These are phyloP conservation scores for Bathelium albidoporum DNA, from an alignment of 495 filamentous ascomycete genomes.

Conservation along the genomic window DNA sequence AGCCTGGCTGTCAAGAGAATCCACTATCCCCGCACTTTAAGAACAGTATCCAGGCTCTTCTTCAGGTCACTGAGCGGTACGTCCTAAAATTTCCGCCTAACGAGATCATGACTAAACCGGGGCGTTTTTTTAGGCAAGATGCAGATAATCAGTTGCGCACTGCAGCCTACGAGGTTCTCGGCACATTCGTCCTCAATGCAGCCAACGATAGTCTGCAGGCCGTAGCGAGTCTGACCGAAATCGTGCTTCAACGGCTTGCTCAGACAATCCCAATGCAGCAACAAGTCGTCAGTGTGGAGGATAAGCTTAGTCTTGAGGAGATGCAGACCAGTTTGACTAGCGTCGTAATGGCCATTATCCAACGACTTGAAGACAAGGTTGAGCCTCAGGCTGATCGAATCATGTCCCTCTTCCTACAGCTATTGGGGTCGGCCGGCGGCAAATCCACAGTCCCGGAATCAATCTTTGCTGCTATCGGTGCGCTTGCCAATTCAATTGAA, in stretches of 20 bases:
- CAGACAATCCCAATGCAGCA: slow-evolving; percentile 82
- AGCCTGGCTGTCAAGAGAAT: slow-evolving; percentile 65
- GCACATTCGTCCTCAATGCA: slow-evolving; percentile 80
- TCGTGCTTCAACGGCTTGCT: slow-evolving; percentile 80
- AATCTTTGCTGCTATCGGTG: slow-evolving; percentile 80
- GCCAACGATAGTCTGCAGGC: slow-evolving; percentile 74
- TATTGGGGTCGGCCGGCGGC: slow-evolving; percentile 62
- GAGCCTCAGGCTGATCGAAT: slow-evolving; percentile 83
- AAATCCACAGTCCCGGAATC: slow-evolving; percentile 94
- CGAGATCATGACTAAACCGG: not conserved
- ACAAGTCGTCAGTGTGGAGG: slow-evolving; percentile 93
- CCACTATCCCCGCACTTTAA: slow-evolving; percentile 86
- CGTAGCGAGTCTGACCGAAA: slow-evolving; percentile 69
- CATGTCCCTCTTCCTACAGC: slow-evolving; percentile 76
- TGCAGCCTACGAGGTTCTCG: slow-evolving; percentile 95
- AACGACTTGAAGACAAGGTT: slow-evolving; percentile 85
- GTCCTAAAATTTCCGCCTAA: slow-evolving; percentile 1
- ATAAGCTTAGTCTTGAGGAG: slow-evolving; percentile 86
- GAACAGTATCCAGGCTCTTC: slow-evolving; percentile 73
- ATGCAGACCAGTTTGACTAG: slow-evolving; percentile 93
- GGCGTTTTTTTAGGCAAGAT: slow-evolving; percentile 46
- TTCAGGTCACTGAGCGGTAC: slow-evolving; percentile 71
- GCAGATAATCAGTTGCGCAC: slow-evolving; percentile 91
- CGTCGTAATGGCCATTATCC: slow-evolving; percentile 81
- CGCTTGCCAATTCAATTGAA: slow-evolving; percentile 76